Evolutionary conservation across 106 monocot species (phyloP).

Genomic region (Iris macrosiphon): DNA sequence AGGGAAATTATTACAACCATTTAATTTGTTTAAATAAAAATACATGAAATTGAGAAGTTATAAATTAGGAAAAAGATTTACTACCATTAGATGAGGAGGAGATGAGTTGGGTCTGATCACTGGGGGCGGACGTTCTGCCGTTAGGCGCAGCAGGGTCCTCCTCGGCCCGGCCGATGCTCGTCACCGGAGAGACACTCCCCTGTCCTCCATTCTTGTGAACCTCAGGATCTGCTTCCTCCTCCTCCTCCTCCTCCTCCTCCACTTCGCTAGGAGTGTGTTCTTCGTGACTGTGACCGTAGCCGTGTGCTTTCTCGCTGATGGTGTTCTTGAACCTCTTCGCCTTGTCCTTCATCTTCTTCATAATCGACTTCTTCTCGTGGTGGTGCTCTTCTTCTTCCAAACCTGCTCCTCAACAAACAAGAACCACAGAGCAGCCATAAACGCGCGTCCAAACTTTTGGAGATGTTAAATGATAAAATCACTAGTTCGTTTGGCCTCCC

Average conservation of each 20-base stretch:
- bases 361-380: conserved; percentile 33
- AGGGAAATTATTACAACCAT: no score
- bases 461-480: no score
- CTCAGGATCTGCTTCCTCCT: neutral
- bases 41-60: no score
- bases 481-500: no score
- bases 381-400: conserved; percentile 19
- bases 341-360: conserved; percentile 50
- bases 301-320: conserved; percentile 14
- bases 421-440: no score
- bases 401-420: neutral
- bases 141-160: conserved; percentile 35
- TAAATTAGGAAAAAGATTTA: no score
- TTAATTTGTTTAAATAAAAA: no score
- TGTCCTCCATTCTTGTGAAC: neutral
- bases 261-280: conserved; percentile 19
- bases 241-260: conserved; percentile 15
- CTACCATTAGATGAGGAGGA: neutral
- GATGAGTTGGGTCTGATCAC: neutral
- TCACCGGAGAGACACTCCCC: conserved; percentile 2
- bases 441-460: no score
- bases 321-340: conserved; percentile 45
- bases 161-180: neutral
- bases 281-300: no score
- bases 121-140: neutral